These are phyloP conservation scores for Penicillium sp. DNA, from an alignment of 2,329 filamentous ascomycete species.

Conservation along the genomic window DNA sequence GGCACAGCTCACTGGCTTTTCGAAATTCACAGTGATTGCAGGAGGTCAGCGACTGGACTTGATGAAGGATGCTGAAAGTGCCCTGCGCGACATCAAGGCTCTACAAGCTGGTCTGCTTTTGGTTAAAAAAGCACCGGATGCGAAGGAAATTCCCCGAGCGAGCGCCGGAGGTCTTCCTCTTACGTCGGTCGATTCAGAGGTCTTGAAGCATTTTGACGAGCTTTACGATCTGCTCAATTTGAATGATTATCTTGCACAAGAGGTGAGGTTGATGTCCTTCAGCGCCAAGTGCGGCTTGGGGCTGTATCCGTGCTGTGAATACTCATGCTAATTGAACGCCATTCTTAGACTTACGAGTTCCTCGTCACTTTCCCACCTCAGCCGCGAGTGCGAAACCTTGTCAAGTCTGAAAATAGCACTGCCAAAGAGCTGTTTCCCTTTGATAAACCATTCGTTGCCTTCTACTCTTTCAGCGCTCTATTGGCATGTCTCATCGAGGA, in stretches of 20 bases:
- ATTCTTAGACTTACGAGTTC: slow-evolving; percentile 60
- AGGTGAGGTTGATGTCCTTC: slow-evolving; percentile 45
- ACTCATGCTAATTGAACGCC: slow-evolving; percentile 6
- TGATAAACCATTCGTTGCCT: slow-evolving; percentile 63
- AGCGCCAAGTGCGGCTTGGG: too few relatives aligned
- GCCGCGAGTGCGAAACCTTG: slow-evolving; percentile 53
- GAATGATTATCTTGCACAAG: slow-evolving; percentile 61
- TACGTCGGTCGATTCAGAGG: slow-evolving; percentile 65
- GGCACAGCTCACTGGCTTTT: slow-evolving; percentile 64
- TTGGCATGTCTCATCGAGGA: slow-evolving; percentile 53
- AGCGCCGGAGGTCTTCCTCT: slow-evolving; percentile 44
- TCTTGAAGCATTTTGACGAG: slow-evolving; percentile 75
- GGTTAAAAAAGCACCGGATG: slow-evolving; percentile 53
- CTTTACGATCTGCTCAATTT: slow-evolving; percentile 75
- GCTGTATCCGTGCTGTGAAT: neutral
- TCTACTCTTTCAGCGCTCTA: slow-evolving; percentile 67
- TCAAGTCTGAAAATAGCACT: slow-evolving; percentile 50
- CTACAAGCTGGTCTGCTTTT: slow-evolving; percentile 61
- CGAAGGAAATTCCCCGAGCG: slow-evolving; percentile 27
- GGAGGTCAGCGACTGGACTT: slow-evolving; percentile 61
- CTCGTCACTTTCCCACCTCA: slow-evolving; percentile 65
- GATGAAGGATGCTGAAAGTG: slow-evolving; percentile 52
- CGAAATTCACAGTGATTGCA: slow-evolving; percentile 68
- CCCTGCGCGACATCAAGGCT: slow-evolving; percentile 59
- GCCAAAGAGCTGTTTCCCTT: slow-evolving; percentile 61